These are phyloP conservation scores for Waitea zeae DNA, from an alignment of 1,284 basidiomycete genomes.

Conservation along the genomic window DNA sequence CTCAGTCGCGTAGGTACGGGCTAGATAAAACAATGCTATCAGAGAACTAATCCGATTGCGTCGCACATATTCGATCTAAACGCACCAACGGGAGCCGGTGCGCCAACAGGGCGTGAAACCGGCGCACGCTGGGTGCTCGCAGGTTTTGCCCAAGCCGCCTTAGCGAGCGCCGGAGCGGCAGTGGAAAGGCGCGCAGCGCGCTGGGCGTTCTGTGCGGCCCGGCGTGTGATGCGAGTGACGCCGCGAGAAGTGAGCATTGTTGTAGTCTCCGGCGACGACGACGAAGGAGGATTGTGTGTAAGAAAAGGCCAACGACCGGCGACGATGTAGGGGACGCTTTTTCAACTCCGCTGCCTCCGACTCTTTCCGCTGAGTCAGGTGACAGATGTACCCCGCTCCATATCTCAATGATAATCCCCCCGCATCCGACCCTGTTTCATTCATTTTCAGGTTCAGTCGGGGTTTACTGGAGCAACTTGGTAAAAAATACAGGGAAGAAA, in stretches of 20 bases:
- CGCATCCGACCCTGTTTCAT: no score
- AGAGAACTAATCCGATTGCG: conserved; percentile 7
- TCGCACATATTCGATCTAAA: conserved; percentile 7
- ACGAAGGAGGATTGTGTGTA: no score
- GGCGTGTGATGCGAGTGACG: conserved; percentile 67
- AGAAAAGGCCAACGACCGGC: no score
- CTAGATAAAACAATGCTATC: conserved; percentile 20
- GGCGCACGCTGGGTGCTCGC: conserved; percentile 15
- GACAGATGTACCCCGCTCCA: no score
- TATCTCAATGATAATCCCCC: no score
- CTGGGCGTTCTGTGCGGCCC: conserved; percentile 57
- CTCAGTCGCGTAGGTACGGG: conserved; percentile 85
- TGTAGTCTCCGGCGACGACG: conserved; percentile 16
- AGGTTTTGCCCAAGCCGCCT: conserved; percentile 15
- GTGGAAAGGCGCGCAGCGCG: conserved; percentile 60
- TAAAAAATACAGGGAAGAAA: no score
- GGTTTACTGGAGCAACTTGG: no score
- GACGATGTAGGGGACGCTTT: no score
- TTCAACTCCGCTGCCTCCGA: no score
- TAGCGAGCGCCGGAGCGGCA: conserved; percentile 22
- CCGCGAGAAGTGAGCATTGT: conserved; percentile 61
- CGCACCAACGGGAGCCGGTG: conserved; percentile 24
- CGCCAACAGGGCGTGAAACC: conserved; percentile 23
- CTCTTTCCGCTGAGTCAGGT: no score
- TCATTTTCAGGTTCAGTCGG: no score